These are phyloP conservation scores for Ammopiptanthus mongolicus DNA, from an alignment of 306 rosid species.

Conservation along the genomic window DNA sequence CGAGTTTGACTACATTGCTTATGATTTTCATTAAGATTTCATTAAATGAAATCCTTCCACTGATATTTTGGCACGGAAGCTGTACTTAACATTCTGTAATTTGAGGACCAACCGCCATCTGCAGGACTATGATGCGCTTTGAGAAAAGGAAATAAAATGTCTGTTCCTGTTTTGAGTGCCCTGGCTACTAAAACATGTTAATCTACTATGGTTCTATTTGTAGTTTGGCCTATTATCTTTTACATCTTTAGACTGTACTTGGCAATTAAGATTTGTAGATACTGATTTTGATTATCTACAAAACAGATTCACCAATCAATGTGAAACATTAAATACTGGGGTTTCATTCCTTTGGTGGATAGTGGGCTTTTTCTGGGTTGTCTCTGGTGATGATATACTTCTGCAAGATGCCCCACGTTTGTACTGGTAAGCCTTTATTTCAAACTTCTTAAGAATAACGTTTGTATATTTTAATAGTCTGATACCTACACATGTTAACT, in stretches of 20 bases:
- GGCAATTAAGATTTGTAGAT: slow-evolving; percentile 7
- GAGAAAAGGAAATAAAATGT: neutral
- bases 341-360: slow-evolving; percentile 94
- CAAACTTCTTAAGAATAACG: neutral
- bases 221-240: slow-evolving; percentile 6
- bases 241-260: slow-evolving; percentile 8
- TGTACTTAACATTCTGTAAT: neutral
- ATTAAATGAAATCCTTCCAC: neutral
- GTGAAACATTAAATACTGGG: slow-evolving; percentile 80
- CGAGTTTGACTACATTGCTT: neutral
- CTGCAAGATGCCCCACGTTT: slow-evolving; percentile 72
- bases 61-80: neutral
- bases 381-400: slow-evolving; percentile 73
- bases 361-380: slow-evolving; percentile 93
- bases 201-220: neutral
- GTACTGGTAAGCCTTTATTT: slow-evolving; percentile 66
- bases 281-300: slow-evolving; percentile 35
- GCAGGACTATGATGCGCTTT: neutral
- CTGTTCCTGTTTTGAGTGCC: neutral
- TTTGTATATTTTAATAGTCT: slow-evolving; percentile 2
- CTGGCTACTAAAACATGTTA: slow-evolving; percentile 20
- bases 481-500: neutral
- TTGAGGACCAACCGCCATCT: neutral
- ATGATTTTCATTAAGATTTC: neutral
- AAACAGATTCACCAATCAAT: slow-evolving; percentile 57